phyloP scores from a whole-genome alignment of 2,329 filamentous ascomycete genomes.

The Fusarium buharicum region DNA sequence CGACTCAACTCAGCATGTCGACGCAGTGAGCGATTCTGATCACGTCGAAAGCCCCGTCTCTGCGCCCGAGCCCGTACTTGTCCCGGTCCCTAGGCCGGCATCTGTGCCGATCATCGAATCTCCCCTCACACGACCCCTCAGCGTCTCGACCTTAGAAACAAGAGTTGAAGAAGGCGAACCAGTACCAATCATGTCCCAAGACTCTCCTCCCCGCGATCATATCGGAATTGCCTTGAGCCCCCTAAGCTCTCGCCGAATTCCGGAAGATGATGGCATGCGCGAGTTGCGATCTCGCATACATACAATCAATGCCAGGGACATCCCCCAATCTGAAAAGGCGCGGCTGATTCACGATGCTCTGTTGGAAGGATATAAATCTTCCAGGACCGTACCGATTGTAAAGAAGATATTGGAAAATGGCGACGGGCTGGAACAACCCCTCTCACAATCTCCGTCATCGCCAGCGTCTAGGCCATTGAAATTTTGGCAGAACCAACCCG shows the following conservation, averaged over 20 bases:
- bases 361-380: slow-evolving; percentile 71
- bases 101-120: slow-evolving; percentile 38
- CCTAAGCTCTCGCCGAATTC: slow-evolving; percentile 57
- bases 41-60: slow-evolving; percentile 35
- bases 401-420: slow-evolving; percentile 29
- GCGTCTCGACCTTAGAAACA: slow-evolving; percentile 50
- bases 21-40: slow-evolving; percentile 38
- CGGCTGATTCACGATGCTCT: slow-evolving; percentile 76
- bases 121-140: slow-evolving; percentile 47
- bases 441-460: slow-evolving; percentile 56
- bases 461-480: slow-evolving; percentile 61
- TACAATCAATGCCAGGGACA: slow-evolving; percentile 70
- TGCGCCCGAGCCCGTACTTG: slow-evolving; percentile 23
- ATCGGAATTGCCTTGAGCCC: slow-evolving; percentile 49
- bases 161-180: slow-evolving; percentile 46
- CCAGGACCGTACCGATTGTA: slow-evolving; percentile 39
- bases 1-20: slow-evolving; percentile 41
- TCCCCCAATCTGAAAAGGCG: slow-evolving; percentile 73
- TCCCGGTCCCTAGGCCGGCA: slow-evolving; percentile 22
- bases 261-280: slow-evolving; percentile 84
- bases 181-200: slow-evolving; percentile 36
- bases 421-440: slow-evolving; percentile 42
- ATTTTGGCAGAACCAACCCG: slow-evolving; percentile 66
- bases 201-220: slow-evolving; percentile 46
- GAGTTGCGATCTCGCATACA: slow-evolving; percentile 74